A percentile compares a stretch with the other conserved stretches of the same genome.
Conservation (phyloP, 768 basidiomycete species). For the Pleurotus eryngii region DNA sequence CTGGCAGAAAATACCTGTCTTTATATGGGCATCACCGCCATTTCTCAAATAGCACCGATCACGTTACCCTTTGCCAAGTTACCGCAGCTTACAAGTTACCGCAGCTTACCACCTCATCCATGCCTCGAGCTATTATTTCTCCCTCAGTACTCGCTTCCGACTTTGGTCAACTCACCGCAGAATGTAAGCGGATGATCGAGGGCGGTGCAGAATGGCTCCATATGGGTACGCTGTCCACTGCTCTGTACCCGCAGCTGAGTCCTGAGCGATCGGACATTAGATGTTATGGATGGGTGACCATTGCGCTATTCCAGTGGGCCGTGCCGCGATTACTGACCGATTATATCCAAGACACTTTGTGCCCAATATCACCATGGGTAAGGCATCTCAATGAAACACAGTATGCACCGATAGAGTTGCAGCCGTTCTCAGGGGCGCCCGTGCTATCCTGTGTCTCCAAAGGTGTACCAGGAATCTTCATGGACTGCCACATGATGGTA, state of each 20-base stretch:
- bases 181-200: slow-evolving; percentile 96
- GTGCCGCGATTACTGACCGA: background rate
- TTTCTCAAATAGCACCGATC: background rate
- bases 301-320: background rate
- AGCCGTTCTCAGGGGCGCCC: slow-evolving; percentile 65
- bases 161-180: slow-evolving; percentile 90
- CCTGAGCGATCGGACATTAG: slow-evolving; percentile 35
- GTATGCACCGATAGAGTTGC: slow-evolving; percentile 7
- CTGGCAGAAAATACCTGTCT: background rate
- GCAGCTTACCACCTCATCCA: slow-evolving; percentile 22
- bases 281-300: slow-evolving; percentile 94
- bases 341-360: slow-evolving; percentile 83
- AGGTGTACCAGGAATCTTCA: slow-evolving; percentile 90
- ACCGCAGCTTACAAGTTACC: background rate
- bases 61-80: background rate
- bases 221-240: slow-evolving; percentile 62
- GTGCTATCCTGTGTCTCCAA: slow-evolving; percentile 83
- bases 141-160: slow-evolving; percentile 97
- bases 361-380: slow-evolving; percentile 97
- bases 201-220: slow-evolving; percentile 97
- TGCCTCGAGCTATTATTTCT: slow-evolving; percentile 91
- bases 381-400: slow-evolving; percentile 17
- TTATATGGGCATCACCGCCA: background rate
- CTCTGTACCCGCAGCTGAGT: slow-evolving; percentile 5
- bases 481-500: slow-evolving; percentile 99